phyloP scores from a whole-genome alignment of 2,329 filamentous ascomycete genomes.

The Talaromyces sp. region DNA sequence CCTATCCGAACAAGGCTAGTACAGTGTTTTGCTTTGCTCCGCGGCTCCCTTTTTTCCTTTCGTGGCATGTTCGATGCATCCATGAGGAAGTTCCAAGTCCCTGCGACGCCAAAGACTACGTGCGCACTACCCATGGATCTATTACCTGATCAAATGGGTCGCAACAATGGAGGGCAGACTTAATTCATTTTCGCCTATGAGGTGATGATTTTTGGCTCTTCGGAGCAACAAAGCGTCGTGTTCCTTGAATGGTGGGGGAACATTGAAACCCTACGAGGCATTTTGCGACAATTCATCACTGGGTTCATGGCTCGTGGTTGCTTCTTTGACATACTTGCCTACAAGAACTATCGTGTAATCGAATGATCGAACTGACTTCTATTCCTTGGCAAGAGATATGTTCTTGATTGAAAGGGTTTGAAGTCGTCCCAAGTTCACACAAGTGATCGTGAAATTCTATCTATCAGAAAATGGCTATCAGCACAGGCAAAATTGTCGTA shows the following conservation, averaged over 20 bases:
- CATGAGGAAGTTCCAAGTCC: too few species aligned
- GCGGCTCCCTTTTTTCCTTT: too few species aligned
- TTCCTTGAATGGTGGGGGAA: neutral
- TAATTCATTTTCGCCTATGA: neutral
- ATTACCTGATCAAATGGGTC: neutral
- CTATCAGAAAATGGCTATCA: neutral
- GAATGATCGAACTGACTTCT: neutral
- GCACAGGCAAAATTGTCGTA: neutral
- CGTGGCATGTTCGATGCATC: too few species aligned
- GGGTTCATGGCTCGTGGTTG: neutral
- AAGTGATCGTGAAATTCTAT: too few species aligned
- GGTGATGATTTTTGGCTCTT: neutral
- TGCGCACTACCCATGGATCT: neutral
- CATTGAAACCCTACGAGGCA: neutral
- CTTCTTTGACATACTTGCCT: neutral
- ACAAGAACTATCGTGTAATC: neutral
- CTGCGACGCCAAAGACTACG: neutral
- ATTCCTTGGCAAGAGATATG: neutral
- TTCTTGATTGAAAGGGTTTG: neutral
- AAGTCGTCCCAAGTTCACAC: too few species aligned
- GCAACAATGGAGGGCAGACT: neutral
- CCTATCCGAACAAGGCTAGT: neutral
- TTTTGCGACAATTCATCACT: neutral
- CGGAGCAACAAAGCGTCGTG: neutral
- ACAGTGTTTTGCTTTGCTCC: neutral